Conservation (phyloP, 768 basidiomycete species). For the Russula griseocarnosa region DNA sequence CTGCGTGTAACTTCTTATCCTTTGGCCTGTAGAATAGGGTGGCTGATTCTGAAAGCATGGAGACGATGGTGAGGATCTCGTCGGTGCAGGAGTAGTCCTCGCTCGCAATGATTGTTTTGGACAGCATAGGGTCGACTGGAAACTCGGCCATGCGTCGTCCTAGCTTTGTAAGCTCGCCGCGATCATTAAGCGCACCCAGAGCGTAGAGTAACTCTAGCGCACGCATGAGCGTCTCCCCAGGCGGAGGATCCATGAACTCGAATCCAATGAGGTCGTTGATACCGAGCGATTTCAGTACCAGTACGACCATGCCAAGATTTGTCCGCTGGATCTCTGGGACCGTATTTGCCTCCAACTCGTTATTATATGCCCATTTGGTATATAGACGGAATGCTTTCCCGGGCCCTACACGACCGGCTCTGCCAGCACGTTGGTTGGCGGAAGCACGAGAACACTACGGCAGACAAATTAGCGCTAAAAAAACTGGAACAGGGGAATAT, state of each 20-base stretch:
- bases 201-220: slow-evolving; percentile 93
- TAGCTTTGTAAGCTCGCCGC: slow-evolving; percentile 95
- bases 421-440: slow-evolving; percentile 93
- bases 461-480: slow-evolving; percentile 3
- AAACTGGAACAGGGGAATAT: not conserved
- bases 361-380: slow-evolving; percentile 96
- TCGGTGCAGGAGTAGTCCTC: slow-evolving; percentile 94
- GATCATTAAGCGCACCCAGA: slow-evolving; percentile 91
- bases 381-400: slow-evolving; percentile 98
- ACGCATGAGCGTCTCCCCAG: slow-evolving; percentile 95
- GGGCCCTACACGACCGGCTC: slow-evolving; percentile 96
- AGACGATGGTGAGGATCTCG: slow-evolving; percentile 94
- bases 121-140: slow-evolving; percentile 96
- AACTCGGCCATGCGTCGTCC: slow-evolving; percentile 98
- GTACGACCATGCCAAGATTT: slow-evolving; percentile 91
- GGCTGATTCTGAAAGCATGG: slow-evolving; percentile 94
- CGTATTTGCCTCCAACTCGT: slow-evolving; percentile 95
- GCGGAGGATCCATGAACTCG: slow-evolving; percentile 97
- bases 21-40: slow-evolving; percentile 97
- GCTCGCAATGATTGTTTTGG: slow-evolving; percentile 93
- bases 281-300: slow-evolving; percentile 91
- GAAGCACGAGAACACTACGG: slow-evolving; percentile 90
- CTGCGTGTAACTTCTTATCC: slow-evolving; percentile 96
- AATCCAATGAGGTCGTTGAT: slow-evolving; percentile 99
- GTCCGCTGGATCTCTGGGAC: slow-evolving; percentile 99